Percentiles rank a stretch among this genome's conserved stretches.
Conservation (phyloP, 495 filamentous ascomycete genomes). For the Penicillium atrosanguineum region DNA sequence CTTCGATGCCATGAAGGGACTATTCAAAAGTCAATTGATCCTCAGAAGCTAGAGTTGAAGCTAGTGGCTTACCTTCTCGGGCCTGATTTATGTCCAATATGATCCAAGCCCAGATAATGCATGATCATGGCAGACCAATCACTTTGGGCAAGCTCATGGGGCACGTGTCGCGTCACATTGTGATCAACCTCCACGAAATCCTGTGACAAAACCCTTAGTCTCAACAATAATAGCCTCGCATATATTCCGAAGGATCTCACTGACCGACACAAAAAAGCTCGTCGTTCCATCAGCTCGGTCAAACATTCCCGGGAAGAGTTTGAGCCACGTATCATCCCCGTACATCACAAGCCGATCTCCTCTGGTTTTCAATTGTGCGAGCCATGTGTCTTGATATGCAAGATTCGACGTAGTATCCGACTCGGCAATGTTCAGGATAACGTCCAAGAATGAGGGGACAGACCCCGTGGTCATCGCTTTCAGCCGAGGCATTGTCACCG, state of each 20-base stretch:
- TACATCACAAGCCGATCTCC: conserved; percentile 84
- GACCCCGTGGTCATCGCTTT: conserved; percentile 98
- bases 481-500: conserved; percentile 96
- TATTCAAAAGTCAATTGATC: conserved; percentile 28
- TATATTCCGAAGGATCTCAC: conserved; percentile 33
- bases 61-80: conserved; percentile 63
- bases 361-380: conserved; percentile 83
- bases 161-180: conserved; percentile 91
- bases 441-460: conserved; percentile 93
- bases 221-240: background rate
- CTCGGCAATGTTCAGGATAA: conserved; percentile 95
- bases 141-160: conserved; percentile 64
- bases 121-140: conserved; percentile 95
- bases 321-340: conserved; percentile 97
- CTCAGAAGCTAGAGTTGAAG: background rate
- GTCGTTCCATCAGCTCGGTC: conserved; percentile 84
- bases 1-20: conserved; percentile 88
- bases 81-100: conserved; percentile 95
- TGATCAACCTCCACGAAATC: conserved; percentile 97
- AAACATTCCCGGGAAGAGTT: conserved; percentile 89
- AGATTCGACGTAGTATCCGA: conserved; percentile 85
- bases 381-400: conserved; percentile 87
- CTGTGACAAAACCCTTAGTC: conserved; percentile 39
- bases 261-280: conserved; percentile 96
- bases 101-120: conserved; percentile 94